Evolutionary conservation across 2,329 filamentous ascomycete species (phyloP).

Genomic region (Phaeosphaeria sp.): DNA sequence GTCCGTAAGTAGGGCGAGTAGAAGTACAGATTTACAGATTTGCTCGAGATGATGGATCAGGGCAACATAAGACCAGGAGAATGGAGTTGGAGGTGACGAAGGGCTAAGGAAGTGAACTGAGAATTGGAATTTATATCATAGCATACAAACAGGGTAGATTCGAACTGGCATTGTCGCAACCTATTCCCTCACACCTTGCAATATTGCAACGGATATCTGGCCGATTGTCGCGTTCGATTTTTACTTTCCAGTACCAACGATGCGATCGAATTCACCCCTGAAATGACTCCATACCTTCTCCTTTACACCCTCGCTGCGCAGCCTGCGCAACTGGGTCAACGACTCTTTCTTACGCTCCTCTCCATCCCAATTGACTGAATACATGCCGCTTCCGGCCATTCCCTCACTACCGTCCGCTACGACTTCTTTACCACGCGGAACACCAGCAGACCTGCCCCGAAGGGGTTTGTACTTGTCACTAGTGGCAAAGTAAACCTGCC

Average conservation of each 20-base stretch:
- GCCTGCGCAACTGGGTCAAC: slow-evolving; percentile 5
- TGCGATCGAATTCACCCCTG: slow-evolving; percentile 25
- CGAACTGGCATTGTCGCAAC: too few species aligned
- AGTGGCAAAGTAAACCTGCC: slow-evolving; percentile 37
- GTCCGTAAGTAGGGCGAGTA: too few species aligned
- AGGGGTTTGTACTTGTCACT: slow-evolving; percentile 23
- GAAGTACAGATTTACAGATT: too few species aligned
- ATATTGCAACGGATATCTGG: too few species aligned
- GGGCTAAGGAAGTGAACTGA: too few species aligned
- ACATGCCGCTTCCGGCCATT: slow-evolving; percentile 24
- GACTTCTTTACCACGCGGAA: neutral
- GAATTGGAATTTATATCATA: too few species aligned
- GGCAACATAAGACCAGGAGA: too few species aligned
- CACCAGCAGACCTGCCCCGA: slow-evolving; percentile 15
- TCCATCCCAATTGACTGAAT: slow-evolving; percentile 27
- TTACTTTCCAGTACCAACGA: neutral
- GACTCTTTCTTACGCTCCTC: slow-evolving; percentile 14
- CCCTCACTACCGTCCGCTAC: slow-evolving; percentile 16
- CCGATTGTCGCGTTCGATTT: too few species aligned
- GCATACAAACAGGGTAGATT: too few species aligned
- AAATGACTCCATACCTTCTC: slow-evolving; percentile 38
- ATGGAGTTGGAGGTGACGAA: too few species aligned
- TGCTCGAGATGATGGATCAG: too few species aligned
- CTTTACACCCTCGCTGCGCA: slow-evolving; percentile 27
- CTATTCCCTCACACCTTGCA: too few species aligned